These are phyloP conservation scores for Fusarium hostae DNA, from an alignment of 2,329 filamentous ascomycete species.

Conservation along the genomic window DNA sequence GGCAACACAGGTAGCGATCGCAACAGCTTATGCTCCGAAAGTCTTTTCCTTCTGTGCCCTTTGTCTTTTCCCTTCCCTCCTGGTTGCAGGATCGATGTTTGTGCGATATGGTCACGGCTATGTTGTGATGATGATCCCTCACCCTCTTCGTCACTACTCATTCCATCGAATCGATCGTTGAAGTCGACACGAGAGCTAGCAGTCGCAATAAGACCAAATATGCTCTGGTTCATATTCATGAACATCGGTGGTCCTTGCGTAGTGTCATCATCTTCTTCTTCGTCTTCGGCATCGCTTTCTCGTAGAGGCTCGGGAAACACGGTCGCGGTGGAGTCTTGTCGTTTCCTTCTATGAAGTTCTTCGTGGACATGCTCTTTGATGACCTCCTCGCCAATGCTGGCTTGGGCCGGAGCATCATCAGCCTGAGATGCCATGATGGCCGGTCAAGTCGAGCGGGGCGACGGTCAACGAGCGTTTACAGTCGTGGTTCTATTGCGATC, in stretches of 20 bases:
- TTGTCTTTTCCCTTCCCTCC: conserved; percentile 49
- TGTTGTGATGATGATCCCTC: conserved; percentile 61
- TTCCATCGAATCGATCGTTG: conserved; percentile 79
- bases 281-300: conserved; percentile 61
- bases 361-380: conserved; percentile 54
- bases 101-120: conserved; percentile 56
- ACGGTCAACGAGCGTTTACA: conserved; percentile 1
- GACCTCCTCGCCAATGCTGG: conserved; percentile 49
- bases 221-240: conserved; percentile 89
- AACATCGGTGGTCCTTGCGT: conserved; percentile 61
- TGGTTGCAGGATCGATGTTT: conserved; percentile 55
- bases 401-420: conserved; percentile 31
- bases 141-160: conserved; percentile 86
- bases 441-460: conserved; percentile 21
- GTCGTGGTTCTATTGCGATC: not conserved
- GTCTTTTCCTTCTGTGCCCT: conserved; percentile 63
- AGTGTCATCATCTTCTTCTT: conserved; percentile 60
- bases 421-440: conserved; percentile 37
- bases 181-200: conserved; percentile 87
- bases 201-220: conserved; percentile 92
- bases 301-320: conserved; percentile 64
- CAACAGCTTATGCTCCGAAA: conserved; percentile 73
- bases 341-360: conserved; percentile 59
- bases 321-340: conserved; percentile 52
- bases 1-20: conserved; percentile 72